Evolutionary conservation across 2,329 filamentous ascomycete species (phyloP).

Genomic region (Apiospora pterosperma): DNA sequence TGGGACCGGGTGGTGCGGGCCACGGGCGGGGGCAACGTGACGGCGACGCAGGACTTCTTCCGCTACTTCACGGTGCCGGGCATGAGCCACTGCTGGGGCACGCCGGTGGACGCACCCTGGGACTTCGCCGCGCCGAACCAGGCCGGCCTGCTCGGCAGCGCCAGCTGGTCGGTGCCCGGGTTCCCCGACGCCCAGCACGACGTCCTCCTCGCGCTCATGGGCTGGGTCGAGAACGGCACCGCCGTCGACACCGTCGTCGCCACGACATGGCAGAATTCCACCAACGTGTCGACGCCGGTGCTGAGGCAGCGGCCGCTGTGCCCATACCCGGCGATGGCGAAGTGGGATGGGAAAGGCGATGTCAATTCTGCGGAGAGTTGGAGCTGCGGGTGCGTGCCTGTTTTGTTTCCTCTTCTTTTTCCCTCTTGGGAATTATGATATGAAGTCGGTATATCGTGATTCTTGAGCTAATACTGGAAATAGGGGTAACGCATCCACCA

Average conservation of each 20-base stretch:
- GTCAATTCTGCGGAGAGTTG: slow-evolving; percentile 29
- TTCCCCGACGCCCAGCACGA: slow-evolving; percentile 34
- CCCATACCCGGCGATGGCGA: slow-evolving; percentile 32
- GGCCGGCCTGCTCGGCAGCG: slow-evolving; percentile 22
- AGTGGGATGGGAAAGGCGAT: slow-evolving; percentile 32
- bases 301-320: slow-evolving; percentile 44
- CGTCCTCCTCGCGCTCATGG: slow-evolving; percentile 32
- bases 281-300: slow-evolving; percentile 30
- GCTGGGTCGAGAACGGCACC: slow-evolving; percentile 33
- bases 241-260: slow-evolving; percentile 30
- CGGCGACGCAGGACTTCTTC: slow-evolving; percentile 45
- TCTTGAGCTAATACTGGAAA: neutral
- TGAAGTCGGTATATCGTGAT: neutral
- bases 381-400: slow-evolving; percentile 24
- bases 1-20: slow-evolving; percentile 25
- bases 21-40: slow-evolving; percentile 23
- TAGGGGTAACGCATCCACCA: neutral
- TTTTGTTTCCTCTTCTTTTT: neutral
- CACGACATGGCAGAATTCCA: slow-evolving; percentile 27
- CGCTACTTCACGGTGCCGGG: slow-evolving; percentile 51
- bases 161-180: slow-evolving; percentile 31
- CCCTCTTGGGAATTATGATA: neutral
- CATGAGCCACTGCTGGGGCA: slow-evolving; percentile 44
- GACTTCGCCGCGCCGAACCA: slow-evolving; percentile 32
- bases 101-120: slow-evolving; percentile 36